Evolutionary conservation across 2,329 filamentous ascomycete species (phyloP).

Genomic region (Pseudocercospora eumusae): DNA sequence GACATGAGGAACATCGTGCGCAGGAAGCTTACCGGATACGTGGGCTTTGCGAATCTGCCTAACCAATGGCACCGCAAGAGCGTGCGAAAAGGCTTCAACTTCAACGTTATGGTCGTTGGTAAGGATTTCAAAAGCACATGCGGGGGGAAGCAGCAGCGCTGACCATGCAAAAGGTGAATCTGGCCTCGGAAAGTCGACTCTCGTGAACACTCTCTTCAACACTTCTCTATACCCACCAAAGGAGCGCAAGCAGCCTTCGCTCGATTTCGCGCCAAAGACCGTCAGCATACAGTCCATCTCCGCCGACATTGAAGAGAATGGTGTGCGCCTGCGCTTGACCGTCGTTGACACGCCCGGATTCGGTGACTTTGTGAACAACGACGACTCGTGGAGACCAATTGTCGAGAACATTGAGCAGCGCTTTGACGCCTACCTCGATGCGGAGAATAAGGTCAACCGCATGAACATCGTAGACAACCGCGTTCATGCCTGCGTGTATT

Average conservation of each 20-base stretch:
- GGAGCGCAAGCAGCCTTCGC: conserved; percentile 95
- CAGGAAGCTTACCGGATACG: conserved; percentile 96
- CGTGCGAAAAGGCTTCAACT: conserved; percentile 99
- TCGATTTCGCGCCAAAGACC: conserved; percentile 95
- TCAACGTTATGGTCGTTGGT: conserved; percentile 99
- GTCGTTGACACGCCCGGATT: conserved; percentile 98
- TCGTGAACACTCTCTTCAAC: conserved; percentile 99
- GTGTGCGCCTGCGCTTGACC: conserved; percentile 90
- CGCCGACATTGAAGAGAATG: conserved; percentile 87
- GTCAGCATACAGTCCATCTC: conserved; percentile 58
- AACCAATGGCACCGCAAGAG: conserved; percentile 99
- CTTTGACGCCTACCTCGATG: conserved; percentile 96
- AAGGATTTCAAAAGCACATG: conserved; percentile 48
- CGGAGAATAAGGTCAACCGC: conserved; percentile 99
- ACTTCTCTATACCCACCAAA: conserved; percentile 97
- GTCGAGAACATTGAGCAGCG: conserved; percentile 99
- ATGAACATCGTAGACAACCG: conserved; percentile 99
- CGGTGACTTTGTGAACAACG: conserved; percentile 99
- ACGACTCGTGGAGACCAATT: conserved; percentile 98
- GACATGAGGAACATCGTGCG: conserved; percentile 91
- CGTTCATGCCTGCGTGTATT: conserved; percentile 98
- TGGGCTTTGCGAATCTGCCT: conserved; percentile 96
- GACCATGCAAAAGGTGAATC: conserved; percentile 74
- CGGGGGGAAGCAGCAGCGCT: conserved; percentile 16
- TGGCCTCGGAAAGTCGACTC: conserved; percentile 95